Percentiles rank a stretch among this genome's conserved stretches.
phyloP scores from a whole-genome alignment of 176 grass and related monocot genomes.

The Urochloa ruziziensis region DNA sequence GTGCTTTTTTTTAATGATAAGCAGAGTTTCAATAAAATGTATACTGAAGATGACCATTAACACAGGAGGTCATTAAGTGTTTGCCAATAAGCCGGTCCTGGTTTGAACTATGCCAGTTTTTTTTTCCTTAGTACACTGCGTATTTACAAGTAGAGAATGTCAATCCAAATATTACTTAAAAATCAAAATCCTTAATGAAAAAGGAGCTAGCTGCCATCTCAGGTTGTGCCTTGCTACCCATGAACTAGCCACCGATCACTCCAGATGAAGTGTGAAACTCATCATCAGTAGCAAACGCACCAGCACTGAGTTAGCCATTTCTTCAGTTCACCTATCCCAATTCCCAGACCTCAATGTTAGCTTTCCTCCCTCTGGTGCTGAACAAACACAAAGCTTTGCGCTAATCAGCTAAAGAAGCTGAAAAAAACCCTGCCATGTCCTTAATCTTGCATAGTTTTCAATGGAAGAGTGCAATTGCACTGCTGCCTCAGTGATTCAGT shows the following conservation, averaged over 20 bases:
- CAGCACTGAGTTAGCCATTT: not conserved
- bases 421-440: not conserved
- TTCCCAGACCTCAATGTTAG: slow-evolving; percentile 3
- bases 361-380: not conserved
- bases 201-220: not conserved
- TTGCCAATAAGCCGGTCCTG: not conserved
- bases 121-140: not conserved
- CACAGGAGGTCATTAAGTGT: not conserved
- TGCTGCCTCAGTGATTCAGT: slow-evolving; percentile 42
- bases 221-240: not conserved
- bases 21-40: not conserved
- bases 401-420: slow-evolving; percentile 16
- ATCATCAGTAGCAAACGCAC: not conserved
- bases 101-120: not conserved
- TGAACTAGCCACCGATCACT: not conserved
- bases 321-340: not conserved
- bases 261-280: not conserved
- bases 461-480: slow-evolving; percentile 40
- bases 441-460: slow-evolving; percentile 16
- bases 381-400: not conserved
- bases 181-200: not conserved
- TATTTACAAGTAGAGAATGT: slow-evolving; percentile 5
- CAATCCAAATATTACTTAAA: not conserved
- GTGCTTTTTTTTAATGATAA: not conserved
- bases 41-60: not conserved